Base-by-base conservation (phyloP, 164 flowering plant species). In the Saururus chinensis region DNA sequence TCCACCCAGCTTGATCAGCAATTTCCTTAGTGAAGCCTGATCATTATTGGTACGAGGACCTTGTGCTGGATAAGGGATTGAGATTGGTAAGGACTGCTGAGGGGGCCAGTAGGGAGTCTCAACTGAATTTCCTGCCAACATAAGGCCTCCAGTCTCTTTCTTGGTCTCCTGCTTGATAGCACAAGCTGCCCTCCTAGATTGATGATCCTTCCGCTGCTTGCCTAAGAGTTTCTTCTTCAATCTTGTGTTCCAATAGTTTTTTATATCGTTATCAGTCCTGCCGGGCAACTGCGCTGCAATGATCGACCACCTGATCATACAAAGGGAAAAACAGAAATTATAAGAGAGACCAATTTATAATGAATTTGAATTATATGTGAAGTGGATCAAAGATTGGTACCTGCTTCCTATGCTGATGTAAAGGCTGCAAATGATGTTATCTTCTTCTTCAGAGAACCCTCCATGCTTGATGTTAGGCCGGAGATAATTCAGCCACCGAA, bases 241-340 rank as follows among this genome's bases (percentile, higher is more conserved):
- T 75, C 79, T 86, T 22, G 96, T 88, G 77, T 88, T 88, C 96
- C 96, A 88, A 63, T 88, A 86, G 73, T 88, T 88, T 79, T 88
- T 88, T 26, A 88, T 83, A 63, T 88, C 96, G 19, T 88, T 88
- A 59, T 88, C 96, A 0, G 96, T 88, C 56, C 96, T 62, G 54
- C 96, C 96, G 0, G 96, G 96, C 57, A 88, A 69, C 63, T 86
- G 96, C 4, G 90, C 86, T 3, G 96, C 96, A 10, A 88, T 88
- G 9, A 86, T 81, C 17, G 96, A 88, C 96, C 96, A 88, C 72
- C 96, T 88, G 61, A 60, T 48, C 17, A 56, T 42, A 20, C 8
- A 49, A 59, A 30, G 20, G 21, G 19, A 22, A 60, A 12, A 55
- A 13, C 19, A 6, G 5, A 21, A 56, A 64, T 55, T 23, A 21